Conservation (phyloP, 371 early-diverging fungal species). For the Syncephalastrum sp. region DNA sequence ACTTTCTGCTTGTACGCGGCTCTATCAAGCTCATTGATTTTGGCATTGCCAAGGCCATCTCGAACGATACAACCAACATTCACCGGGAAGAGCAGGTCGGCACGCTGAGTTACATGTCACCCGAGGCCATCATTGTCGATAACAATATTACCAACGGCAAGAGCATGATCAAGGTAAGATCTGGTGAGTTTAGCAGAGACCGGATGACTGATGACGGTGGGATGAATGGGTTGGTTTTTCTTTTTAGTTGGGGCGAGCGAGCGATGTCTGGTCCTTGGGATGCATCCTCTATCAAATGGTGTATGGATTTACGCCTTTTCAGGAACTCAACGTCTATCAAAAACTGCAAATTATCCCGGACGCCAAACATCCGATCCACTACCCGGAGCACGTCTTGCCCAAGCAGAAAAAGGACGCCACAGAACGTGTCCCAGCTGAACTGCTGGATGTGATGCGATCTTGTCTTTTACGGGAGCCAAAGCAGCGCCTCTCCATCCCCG, state of each 20-base stretch:
- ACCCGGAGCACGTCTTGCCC: conserved; percentile 25
- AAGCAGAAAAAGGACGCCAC: background rate
- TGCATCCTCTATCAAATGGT: conserved; percentile 97
- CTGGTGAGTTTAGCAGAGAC: conserved; percentile 1
- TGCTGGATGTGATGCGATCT: conserved; percentile 12
- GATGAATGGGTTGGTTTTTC: background rate
- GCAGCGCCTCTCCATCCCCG: conserved; percentile 8
- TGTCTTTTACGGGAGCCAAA: conserved; percentile 13
- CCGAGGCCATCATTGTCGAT: conserved; percentile 75
- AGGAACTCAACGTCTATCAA: conserved; percentile 59
- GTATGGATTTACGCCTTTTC: conserved; percentile 90
- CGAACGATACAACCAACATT: conserved; percentile 95
- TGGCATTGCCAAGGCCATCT: conserved; percentile 96
- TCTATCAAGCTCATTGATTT: conserved; percentile 95
- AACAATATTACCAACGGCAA: conserved; percentile 1
- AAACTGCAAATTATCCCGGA: conserved; percentile 75
- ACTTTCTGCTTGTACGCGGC: conserved; percentile 86
- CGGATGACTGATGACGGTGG: background rate
- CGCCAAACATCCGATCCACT: conserved; percentile 59
- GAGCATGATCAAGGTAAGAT: conserved; percentile 38
- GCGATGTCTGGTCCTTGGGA: conserved; percentile 98
- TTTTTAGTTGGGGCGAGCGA: conserved; percentile 59
- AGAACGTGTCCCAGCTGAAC: background rate
- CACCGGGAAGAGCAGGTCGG: conserved; percentile 89
- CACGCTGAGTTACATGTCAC: conserved; percentile 98